These are phyloP conservation scores for Gossypium herbaceum DNA, from an alignment of 345 rosid species.

Conservation along the genomic window DNA sequence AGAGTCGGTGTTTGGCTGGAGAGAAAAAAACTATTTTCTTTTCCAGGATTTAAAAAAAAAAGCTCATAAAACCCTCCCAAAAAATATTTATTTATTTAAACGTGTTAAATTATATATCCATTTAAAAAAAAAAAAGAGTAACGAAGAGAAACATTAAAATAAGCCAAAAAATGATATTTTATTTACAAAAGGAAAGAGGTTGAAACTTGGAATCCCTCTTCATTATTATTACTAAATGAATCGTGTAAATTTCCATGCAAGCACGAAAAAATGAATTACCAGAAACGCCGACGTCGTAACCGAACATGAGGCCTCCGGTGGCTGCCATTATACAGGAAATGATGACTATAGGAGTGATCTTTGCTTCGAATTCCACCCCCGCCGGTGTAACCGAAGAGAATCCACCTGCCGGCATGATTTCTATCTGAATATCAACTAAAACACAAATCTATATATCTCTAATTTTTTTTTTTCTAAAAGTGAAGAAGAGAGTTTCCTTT, in stretches of 20 bases:
- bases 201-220: too few species aligned
- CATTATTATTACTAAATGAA: neutral
- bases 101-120: too few species aligned
- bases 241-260: slow-evolving; percentile 7
- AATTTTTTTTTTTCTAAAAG: neutral
- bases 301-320: slow-evolving; percentile 97
- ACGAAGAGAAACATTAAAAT: too few species aligned
- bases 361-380: slow-evolving; percentile 79
- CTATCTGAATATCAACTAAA: neutral
- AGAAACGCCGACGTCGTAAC: slow-evolving; percentile 89
- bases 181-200: too few species aligned
- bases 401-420: slow-evolving; percentile 73
- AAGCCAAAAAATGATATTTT: too few species aligned
- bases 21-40: neutral
- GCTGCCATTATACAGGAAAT: slow-evolving; percentile 94
- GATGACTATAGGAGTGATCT: slow-evolving; percentile 87
- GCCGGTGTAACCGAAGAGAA: slow-evolving; percentile 42
- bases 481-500: neutral
- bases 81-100: too few species aligned
- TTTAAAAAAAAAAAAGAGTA: too few species aligned
- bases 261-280: slow-evolving; percentile 35
- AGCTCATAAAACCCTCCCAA: too few species aligned
- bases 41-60: too few species aligned
- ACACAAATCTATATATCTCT: neutral
- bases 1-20: neutral